A percentile compares a stretch with the other conserved stretches of the same genome.
phyloP scores from a whole-genome alignment of 2,329 filamentous ascomycete species.

The Exophiala xenobiotica region DNA sequence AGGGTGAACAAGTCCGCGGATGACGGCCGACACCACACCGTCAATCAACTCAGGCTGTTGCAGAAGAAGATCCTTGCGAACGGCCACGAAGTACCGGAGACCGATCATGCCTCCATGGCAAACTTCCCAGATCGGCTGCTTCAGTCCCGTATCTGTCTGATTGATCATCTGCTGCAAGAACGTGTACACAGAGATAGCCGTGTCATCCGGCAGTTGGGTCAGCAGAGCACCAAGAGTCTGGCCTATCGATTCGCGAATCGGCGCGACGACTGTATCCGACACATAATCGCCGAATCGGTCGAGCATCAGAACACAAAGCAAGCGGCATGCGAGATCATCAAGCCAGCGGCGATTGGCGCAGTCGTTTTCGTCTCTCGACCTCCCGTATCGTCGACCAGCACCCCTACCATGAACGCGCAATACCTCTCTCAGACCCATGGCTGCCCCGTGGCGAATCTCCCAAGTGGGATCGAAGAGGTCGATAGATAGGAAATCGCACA shows the following conservation, averaged over 20 bases:
- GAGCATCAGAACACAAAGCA: conserved; percentile 95
- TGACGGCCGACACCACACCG: conserved; percentile 85
- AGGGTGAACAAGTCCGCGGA: conserved; percentile 85
- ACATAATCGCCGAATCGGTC: conserved; percentile 98
- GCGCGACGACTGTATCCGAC: conserved; percentile 93
- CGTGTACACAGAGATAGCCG: conserved; percentile 80
- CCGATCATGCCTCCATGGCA: conserved; percentile 99
- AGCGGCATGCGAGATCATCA: conserved; percentile 88
- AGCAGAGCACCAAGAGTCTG: conserved; percentile 89
- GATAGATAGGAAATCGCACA: conserved; percentile 90
- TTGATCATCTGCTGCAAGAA: conserved; percentile 88
- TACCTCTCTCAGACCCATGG: conserved; percentile 90
- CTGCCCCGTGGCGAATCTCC: conserved; percentile 94
- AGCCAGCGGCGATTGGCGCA: conserved; percentile 79
- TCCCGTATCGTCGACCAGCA: conserved; percentile 74
- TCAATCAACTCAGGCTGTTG: conserved; percentile 84
- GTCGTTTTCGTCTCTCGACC: conserved; percentile 72
- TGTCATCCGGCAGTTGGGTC: conserved; percentile 74
- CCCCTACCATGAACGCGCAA: conserved; percentile 87
- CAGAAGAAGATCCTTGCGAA: conserved; percentile 86
- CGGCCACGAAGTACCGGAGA: conserved; percentile 88
- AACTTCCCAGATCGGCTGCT: conserved; percentile 82
- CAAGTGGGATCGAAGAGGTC: conserved; percentile 91
- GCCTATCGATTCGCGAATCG: conserved; percentile 91
- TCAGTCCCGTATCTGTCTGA: conserved; percentile 75